Evolutionary conservation across 805 yeast species (phyloP), one percentile per base, ranked within the genome.

Genomic region (Starmerella asiatica): DNA sequence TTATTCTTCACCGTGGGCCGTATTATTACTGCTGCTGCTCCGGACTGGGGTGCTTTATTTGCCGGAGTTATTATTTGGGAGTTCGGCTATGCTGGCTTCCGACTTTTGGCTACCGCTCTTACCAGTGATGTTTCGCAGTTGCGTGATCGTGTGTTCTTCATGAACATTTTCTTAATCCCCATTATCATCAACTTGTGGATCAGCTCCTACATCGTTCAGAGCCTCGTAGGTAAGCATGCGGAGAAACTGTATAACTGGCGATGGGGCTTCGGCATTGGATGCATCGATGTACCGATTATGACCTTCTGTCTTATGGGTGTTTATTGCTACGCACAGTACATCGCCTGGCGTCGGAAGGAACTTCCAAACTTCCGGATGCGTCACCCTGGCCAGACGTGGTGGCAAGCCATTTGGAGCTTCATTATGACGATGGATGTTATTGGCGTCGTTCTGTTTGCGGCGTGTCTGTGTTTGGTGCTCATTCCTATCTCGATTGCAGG

Each of bases 241-340:
- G 16, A 18, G 34, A 11, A 12, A 3, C 34, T 34, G 3, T n/a
- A 15, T 3, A 53, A 65, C 29, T 76, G 83, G 77, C 65, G 74
- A 11, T 79, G 86, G 86, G 78, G 76, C 53, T 72, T 75, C 50
- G 85, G 78, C 32, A 76, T 79, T 69, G 79, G 80, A 79, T 84
- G 84, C 2, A 75, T 76, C 50, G 76, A 78, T 46, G 73, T 75
- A 64, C 86, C 86, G 26, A 58, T 76, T 29, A 55, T 74, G 3
- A 63, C 77, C 46, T 33, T 77, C 12, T 83, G 85, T 18, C 57
- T 79, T 36, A 49, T 75, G 7, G 45, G 48, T 3, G 68, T 77
- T 49, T 61, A 74, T 52, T n/a, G 65, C 2, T 77, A 75, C 56
- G 76, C 76, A 79, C 57, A 68, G 49, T 59, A 57, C 46, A 52